A percentile compares a stretch with the other conserved stretches of the same genome.
Evolutionary conservation across 2,329 filamentous ascomycete species (phyloP).

Genomic region (Chrysoporthe puriensis): DNA sequence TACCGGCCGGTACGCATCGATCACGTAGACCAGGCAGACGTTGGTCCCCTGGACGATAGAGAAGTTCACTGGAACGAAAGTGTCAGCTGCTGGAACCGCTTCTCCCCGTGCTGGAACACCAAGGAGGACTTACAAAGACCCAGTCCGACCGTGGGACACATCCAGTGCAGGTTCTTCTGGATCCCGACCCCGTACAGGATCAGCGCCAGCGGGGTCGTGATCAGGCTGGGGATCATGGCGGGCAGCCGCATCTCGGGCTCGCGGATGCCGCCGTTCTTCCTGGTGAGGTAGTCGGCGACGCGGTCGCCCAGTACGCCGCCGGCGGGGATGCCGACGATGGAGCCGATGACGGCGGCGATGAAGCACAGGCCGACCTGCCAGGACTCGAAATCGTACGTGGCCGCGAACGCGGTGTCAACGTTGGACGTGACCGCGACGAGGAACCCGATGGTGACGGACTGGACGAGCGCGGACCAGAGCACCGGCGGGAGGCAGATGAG

Average conservation of each 20-base stretch:
- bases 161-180: constrained; percentile 54
- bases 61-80: constrained; percentile 50
- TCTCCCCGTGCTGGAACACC: background rate
- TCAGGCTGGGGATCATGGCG: constrained; percentile 53
- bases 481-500: constrained; percentile 56
- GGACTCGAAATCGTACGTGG: constrained; percentile 47
- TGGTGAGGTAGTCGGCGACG: constrained; percentile 53
- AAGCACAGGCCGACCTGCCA: constrained; percentile 57
- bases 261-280: constrained; percentile 57
- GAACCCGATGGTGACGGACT: constrained; percentile 60
- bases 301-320: constrained; percentile 54
- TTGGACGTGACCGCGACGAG: constrained; percentile 59
- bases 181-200: constrained; percentile 54
- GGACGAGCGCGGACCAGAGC: constrained; percentile 58
- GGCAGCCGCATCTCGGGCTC: constrained; percentile 65
- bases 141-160: constrained; percentile 58
- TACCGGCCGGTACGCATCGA: constrained; percentile 61
- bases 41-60: constrained; percentile 60
- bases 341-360: constrained; percentile 51
- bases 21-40: constrained; percentile 59
- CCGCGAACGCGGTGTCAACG: constrained; percentile 47
- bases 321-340: constrained; percentile 51
- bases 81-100: background rate
- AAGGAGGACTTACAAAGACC: constrained; percentile 48
- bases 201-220: constrained; percentile 52